phyloP scores from a whole-genome alignment of 2,329 filamentous ascomycete genomes.

The Alternaria hordeiaustralica region DNA sequence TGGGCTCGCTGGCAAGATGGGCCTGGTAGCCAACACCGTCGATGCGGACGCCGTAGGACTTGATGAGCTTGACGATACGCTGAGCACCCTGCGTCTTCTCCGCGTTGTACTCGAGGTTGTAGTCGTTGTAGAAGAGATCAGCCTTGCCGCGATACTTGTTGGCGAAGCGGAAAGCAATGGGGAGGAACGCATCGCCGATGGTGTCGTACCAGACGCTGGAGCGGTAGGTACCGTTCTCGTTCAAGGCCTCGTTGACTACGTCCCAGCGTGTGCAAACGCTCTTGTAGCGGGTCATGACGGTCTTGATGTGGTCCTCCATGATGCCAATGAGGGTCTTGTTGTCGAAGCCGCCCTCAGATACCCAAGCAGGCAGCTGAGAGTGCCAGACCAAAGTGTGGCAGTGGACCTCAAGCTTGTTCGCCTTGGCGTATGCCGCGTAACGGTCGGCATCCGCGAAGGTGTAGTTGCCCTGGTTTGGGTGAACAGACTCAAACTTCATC shows the following conservation, averaged over 20 bases:
- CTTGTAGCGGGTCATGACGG: conserved; percentile 48
- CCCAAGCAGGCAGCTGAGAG: conserved; percentile 50
- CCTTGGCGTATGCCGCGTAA: conserved; percentile 42
- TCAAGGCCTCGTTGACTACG: conserved; percentile 46
- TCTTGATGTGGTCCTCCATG: conserved; percentile 53
- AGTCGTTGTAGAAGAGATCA: conserved; percentile 66
- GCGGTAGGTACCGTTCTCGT: conserved; percentile 55
- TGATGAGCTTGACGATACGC: conserved; percentile 48
- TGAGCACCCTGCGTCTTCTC: conserved; percentile 50
- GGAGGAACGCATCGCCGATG: conserved; percentile 55
- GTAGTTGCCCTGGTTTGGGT: conserved; percentile 48
- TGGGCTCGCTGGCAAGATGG: conserved; percentile 62
- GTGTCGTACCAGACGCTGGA: conserved; percentile 50
- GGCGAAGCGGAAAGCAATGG: conserved; percentile 53
- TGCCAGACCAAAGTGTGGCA: conserved; percentile 55
- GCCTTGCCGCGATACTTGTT: conserved; percentile 47
- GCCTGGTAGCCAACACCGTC: conserved; percentile 70
- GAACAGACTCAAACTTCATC: conserved; percentile 47
- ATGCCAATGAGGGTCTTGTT: conserved; percentile 51
- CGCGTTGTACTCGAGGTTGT: conserved; percentile 66
- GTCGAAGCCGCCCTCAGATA: conserved; percentile 45
- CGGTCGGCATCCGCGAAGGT: conserved; percentile 48
- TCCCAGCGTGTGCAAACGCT: conserved; percentile 50
- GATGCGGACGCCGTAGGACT: conserved; percentile 56
- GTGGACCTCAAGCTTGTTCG: conserved; percentile 44